Percentiles rank a stretch among this genome's conserved stretches.
Conservation (phyloP, 352 stramenopile species). For the Globisporangium cederbergense region DNA sequence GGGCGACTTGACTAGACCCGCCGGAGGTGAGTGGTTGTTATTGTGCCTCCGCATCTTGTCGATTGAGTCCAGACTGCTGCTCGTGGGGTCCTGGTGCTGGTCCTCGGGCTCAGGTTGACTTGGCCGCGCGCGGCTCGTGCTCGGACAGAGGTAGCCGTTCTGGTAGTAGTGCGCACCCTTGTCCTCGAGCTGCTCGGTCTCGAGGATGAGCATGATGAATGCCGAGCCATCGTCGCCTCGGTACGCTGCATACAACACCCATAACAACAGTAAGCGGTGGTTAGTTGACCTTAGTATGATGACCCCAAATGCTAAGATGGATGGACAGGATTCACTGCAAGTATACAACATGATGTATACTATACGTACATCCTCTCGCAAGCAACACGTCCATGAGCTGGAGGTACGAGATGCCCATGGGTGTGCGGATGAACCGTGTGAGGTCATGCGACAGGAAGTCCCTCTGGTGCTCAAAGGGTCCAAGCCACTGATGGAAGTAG, state of each 20-base stretch:
- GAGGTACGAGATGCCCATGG: slow-evolving; percentile 77
- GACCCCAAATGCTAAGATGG: no score
- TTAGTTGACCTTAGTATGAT: background rate
- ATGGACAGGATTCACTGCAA: background rate
- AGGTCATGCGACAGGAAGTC: slow-evolving; percentile 64
- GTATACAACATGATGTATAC: background rate
- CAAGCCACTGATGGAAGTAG: slow-evolving; percentile 79
- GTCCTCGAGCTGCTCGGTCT: slow-evolving; percentile 71
- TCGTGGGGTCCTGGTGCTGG: slow-evolving; percentile 10
- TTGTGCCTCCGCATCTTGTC: slow-evolving; percentile 22
- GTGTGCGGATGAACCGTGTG: slow-evolving; percentile 67
- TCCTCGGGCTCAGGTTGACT: slow-evolving; percentile 17
- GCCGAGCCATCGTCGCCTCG: slow-evolving; percentile 43
- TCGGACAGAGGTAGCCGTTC: slow-evolving; percentile 74
- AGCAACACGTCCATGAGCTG: slow-evolving; percentile 80
- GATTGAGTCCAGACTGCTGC: background rate
- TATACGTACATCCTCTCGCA: slow-evolving; percentile 51
- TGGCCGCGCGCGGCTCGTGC: slow-evolving; percentile 17
- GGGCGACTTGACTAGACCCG: slow-evolving; percentile 1
- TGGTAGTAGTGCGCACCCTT: slow-evolving; percentile 76
- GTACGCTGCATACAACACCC: slow-evolving; percentile 30
- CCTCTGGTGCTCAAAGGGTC: slow-evolving; percentile 61
- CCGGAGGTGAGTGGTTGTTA: slow-evolving; percentile 15
- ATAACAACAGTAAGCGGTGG: background rate
- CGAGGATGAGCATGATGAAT: slow-evolving; percentile 69